These are phyloP conservation scores for Colletotrichum brevisporum DNA, from an alignment of 2,329 filamentous ascomycete species.

Conservation along the genomic window DNA sequence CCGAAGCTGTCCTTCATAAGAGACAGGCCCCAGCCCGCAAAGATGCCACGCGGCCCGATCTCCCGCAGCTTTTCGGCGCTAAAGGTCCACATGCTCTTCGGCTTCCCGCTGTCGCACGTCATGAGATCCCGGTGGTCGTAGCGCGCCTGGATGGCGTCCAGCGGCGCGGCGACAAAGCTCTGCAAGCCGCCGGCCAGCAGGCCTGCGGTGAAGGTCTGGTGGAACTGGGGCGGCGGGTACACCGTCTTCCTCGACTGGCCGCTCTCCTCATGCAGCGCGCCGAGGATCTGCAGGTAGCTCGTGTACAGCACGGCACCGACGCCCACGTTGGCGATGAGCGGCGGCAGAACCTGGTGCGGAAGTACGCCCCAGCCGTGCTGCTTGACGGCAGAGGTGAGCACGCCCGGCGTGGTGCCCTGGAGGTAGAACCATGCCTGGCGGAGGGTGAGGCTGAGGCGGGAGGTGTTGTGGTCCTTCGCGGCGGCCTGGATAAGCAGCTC, in stretches of 20 bases:
- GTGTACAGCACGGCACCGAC: slow-evolving; percentile 84
- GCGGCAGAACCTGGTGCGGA: slow-evolving; percentile 82
- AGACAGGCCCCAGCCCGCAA: slow-evolving; percentile 79
- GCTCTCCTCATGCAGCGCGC: slow-evolving; percentile 75
- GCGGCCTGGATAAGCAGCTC: slow-evolving; percentile 54
- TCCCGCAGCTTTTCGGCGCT: slow-evolving; percentile 74
- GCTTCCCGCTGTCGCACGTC: slow-evolving; percentile 57
- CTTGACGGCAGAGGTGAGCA: slow-evolving; percentile 76
- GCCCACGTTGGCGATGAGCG: slow-evolving; percentile 79
- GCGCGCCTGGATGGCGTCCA: slow-evolving; percentile 82
- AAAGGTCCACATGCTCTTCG: slow-evolving; percentile 81
- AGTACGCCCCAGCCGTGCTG: slow-evolving; percentile 82
- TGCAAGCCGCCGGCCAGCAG: slow-evolving; percentile 78
- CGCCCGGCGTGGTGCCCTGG: slow-evolving; percentile 77
- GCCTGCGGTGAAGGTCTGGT: slow-evolving; percentile 78
- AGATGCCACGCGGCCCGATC: slow-evolving; percentile 80
- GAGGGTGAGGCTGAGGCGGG: slow-evolving; percentile 50
- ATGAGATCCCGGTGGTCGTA: slow-evolving; percentile 73
- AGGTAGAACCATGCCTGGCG: slow-evolving; percentile 64
- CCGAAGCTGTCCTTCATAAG: slow-evolving; percentile 79
- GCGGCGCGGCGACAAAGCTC: slow-evolving; percentile 79
- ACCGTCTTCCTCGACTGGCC: slow-evolving; percentile 69
- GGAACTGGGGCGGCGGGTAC: slow-evolving; percentile 76
- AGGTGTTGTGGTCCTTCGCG: slow-evolving; percentile 49
- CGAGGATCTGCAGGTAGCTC: slow-evolving; percentile 79